phyloP scores from a whole-genome alignment of 805 yeast genomes.

The Candida bentonensis region DNA sequence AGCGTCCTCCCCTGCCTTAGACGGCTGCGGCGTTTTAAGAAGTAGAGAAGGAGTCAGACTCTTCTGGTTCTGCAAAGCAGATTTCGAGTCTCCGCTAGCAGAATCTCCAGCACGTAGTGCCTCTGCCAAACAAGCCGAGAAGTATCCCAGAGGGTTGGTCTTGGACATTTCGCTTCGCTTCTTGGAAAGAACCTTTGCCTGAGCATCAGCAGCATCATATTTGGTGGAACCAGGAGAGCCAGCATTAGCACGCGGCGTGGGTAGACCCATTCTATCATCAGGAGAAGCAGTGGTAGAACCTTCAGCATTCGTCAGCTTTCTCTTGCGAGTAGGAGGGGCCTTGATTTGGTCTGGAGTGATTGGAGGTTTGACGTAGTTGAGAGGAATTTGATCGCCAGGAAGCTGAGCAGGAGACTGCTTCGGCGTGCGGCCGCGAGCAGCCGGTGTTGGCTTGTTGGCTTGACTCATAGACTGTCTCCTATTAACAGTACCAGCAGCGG shows the following conservation, averaged over 20 bases:
- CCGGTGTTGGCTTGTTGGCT: conserved; percentile 9
- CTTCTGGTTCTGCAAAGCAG: conserved; percentile 6
- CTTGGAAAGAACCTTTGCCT: background rate
- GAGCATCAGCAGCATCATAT: conserved; percentile 1
- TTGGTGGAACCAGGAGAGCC: conserved; percentile 31
- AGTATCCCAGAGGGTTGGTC: background rate
- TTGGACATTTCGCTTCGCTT: background rate
- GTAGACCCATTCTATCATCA: conserved; percentile 34
- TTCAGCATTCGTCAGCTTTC: background rate
- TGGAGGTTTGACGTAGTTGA: background rate
- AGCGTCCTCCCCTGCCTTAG: background rate
- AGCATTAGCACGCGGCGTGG: conserved; percentile 59
- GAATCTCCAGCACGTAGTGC: conserved; percentile 21
- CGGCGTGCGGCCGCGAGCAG: background rate
- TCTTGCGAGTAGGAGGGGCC: background rate
- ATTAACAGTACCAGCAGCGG: background rate
- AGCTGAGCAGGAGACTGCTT: background rate
- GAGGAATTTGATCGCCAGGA: background rate
- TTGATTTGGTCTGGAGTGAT: background rate
- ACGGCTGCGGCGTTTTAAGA: conserved; percentile 10
- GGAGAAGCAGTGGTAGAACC: conserved; percentile 3
- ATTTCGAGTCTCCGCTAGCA: conserved; percentile 16
- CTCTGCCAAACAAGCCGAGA: background rate
- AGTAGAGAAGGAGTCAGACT: background rate
- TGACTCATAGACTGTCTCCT: conserved; percentile 5